These are phyloP conservation scores for Chytriomyces hyalinus DNA, from an alignment of 192 early-diverging fungal species.

Conservation along the genomic window DNA sequence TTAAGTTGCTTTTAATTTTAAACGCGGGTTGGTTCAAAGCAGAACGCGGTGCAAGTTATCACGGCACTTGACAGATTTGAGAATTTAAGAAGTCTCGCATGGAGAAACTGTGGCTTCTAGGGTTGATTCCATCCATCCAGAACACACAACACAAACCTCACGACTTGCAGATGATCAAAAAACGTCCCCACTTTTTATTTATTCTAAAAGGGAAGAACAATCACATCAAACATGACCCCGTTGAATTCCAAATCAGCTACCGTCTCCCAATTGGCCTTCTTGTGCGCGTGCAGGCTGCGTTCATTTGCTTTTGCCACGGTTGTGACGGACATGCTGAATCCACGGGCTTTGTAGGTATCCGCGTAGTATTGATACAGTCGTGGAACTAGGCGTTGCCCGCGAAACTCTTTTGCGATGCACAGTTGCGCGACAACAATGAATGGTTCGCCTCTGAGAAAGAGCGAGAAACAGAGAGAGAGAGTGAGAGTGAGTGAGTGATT, in stretches of 20 bases:
- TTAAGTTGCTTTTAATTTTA: no score
- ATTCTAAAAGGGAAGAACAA: constrained; percentile 5
- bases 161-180: no score
- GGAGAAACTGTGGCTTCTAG: no score
- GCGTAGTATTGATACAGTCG: constrained; percentile 28
- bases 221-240: constrained; percentile 21
- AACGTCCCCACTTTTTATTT: background rate
- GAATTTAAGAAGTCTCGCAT: no score
- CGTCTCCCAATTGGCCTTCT: constrained; percentile 16
- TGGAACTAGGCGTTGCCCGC: constrained; percentile 27
- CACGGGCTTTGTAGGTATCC: constrained; percentile 7
- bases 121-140: no score
- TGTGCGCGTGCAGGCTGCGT: background rate
- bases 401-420: constrained; percentile 38
- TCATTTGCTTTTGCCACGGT: constrained; percentile 5
- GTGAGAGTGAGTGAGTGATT: no score
- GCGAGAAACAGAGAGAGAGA: no score
- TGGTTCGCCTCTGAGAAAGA: no score
- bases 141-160: no score
- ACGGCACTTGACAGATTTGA: no score
- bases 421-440: constrained; percentile 38
- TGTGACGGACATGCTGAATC: constrained; percentile 6
- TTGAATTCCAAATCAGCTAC: background rate
- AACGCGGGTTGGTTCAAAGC: no score
- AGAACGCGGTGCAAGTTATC: no score